Evolutionary conservation across 2,329 filamentous ascomycete genomes (phyloP), one percentile per base, ranked within the genome.

Genomic region (Aureobasidium sp.): DNA sequence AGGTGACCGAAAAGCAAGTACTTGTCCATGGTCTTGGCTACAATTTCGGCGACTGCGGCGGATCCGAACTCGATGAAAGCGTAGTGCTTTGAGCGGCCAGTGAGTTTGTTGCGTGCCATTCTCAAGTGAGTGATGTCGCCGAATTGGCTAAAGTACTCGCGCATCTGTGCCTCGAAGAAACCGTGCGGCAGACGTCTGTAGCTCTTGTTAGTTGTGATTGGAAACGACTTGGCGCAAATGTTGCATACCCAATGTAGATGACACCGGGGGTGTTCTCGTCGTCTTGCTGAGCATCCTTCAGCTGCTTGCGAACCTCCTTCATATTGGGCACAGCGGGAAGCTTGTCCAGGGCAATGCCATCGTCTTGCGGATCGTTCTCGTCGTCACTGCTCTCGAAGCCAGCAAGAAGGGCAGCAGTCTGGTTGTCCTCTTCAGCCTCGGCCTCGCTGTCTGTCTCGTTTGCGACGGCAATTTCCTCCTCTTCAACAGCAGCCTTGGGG

Each of bases 141-240:
- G 68, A 99, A 99, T 75, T 99, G 94, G 61, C 86, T 84, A 73
- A 97, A 96, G 80, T 97, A 99, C 67, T 87, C 86, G 69, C 85
- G 86, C 88, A 99, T 95, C 78, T 97, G 89, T 70, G 91, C 85
- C 78, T 99, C 94, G 81, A 93, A 97, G 84, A 99, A 99, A 77
- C 94, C 90, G 77, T 94, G 90, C 42, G 92, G 92, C 64, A 96
- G 87, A 67, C 91, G 90, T 61, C 83, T 63, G 39, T 27, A 20
- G 1, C 7, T 31, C 48, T 34, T 29, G 60, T 62, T 37, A 62
- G 17, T 34, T 7, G n/a, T 31, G 27, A 12, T 12, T 11, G 9
- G 1, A 11, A 4, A 29, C 3, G 12, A n/a, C 5, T 42, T 29
- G 44, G 25, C 31, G 7, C 7, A 25, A 22, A 17, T 5, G 8